Conservation (phyloP, 805 yeast species). For the Zygosaccharomyces siamensis region DNA sequence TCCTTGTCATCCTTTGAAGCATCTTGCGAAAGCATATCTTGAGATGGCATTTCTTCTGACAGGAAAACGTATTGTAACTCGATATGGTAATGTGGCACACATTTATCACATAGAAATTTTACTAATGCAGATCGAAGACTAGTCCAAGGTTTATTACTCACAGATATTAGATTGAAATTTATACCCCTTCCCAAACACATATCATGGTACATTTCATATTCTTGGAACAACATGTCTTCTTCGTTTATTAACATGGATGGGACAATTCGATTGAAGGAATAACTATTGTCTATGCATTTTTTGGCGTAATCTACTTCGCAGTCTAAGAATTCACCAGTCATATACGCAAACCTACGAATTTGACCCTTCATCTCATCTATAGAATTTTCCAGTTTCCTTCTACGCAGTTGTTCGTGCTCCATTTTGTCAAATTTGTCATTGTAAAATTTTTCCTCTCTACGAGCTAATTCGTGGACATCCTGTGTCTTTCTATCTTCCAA, state of each 20-base stretch:
- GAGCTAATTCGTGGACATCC: slow-evolving; percentile 22
- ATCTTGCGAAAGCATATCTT: slow-evolving; percentile 18
- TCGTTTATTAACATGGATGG: slow-evolving; percentile 21
- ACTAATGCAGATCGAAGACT: slow-evolving; percentile 15
- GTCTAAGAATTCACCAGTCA: slow-evolving; percentile 5
- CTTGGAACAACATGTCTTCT: slow-evolving; percentile 23
- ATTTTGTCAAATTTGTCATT: slow-evolving; percentile 29
- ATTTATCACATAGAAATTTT: slow-evolving; percentile 18
- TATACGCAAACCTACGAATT: slow-evolving; percentile 32
- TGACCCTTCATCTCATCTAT: slow-evolving; percentile 40
- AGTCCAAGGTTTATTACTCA: slow-evolving; percentile 18
- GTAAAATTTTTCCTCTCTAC: slow-evolving; percentile 20
- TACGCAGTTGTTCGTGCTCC: slow-evolving; percentile 36
- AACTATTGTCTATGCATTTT: slow-evolving; percentile 6
- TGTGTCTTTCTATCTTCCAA: slow-evolving; percentile 20
- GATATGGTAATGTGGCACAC: slow-evolving; percentile 16
- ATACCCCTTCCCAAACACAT: slow-evolving; percentile 23
- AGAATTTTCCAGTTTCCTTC: slow-evolving; percentile 46
- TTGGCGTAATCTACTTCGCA: slow-evolving; percentile 18
- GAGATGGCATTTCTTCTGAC: slow-evolving; percentile 25
- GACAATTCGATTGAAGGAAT: slow-evolving; percentile 22
- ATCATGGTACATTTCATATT: slow-evolving; percentile 28
- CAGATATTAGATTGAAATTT: slow-evolving; percentile 27
- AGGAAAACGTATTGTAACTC: slow-evolving; percentile 26
- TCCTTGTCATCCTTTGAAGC: slow-evolving; percentile 12